A percentile compares a stretch with the other conserved stretches of the same genome.
These are phyloP conservation scores for Russula lepida DNA, from an alignment of 768 basidiomycete species.

Conservation along the genomic window DNA sequence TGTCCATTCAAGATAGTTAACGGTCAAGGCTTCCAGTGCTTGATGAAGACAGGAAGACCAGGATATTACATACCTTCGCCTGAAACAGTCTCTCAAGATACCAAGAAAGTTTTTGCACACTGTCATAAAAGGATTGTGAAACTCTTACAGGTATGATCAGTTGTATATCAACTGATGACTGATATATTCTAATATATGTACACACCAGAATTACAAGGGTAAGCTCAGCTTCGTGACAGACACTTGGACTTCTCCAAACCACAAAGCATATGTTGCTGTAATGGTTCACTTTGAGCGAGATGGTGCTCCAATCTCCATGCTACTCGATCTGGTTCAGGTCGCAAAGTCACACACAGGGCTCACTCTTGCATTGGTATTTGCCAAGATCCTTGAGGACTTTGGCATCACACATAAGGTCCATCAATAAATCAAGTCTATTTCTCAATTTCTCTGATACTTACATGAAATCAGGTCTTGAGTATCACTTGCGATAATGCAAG, in stretches of 20 bases:
- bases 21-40: too few species aligned
- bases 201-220: not conserved
- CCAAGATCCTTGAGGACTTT: not conserved
- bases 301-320: not conserved
- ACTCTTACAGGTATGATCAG: too few species aligned
- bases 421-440: too few species aligned
- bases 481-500: too few species aligned
- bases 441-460: too few species aligned
- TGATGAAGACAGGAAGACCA: slow-evolving; percentile 28
- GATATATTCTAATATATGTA: too few species aligned
- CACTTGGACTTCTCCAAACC: not conserved
- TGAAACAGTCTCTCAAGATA: slow-evolving; percentile 30
- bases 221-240: not conserved
- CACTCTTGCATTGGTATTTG: not conserved
- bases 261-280: too few species aligned
- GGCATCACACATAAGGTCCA: slow-evolving; percentile 28
- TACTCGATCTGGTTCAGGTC: not conserved
- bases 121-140: too few species aligned
- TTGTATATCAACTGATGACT: too few species aligned
- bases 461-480: too few species aligned
- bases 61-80: slow-evolving; percentile 29
- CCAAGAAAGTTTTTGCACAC: too few species aligned
- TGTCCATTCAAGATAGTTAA: too few species aligned
- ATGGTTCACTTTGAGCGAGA: not conserved
- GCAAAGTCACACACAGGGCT: not conserved